phyloP scores from a whole-genome alignment of 1,284 basidiomycete genomes.

The Coniophora puteana region DNA sequence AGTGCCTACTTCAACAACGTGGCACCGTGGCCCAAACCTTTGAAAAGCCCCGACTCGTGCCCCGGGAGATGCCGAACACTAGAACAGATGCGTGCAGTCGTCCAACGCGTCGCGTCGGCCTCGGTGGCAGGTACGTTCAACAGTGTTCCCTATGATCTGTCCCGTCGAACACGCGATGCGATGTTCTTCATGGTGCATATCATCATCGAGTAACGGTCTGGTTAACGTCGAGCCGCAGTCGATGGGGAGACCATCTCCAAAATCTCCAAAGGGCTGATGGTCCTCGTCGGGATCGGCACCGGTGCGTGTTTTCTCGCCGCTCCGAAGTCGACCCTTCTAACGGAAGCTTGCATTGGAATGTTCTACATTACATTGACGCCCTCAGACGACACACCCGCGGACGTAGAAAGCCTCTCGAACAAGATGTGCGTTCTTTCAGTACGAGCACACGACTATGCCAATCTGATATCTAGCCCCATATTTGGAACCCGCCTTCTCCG shows the following conservation, averaged over 20 bases:
- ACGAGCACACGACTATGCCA: background rate
- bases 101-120: constrained; percentile 73
- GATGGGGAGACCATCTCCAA: constrained; percentile 70
- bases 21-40: too few relatives aligned
- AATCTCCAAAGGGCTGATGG: constrained; percentile 81
- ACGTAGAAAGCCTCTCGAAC: constrained; percentile 68
- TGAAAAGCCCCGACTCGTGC: too few relatives aligned
- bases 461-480: background rate
- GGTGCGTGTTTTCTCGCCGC: constrained; percentile 42
- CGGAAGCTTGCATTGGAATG: constrained; percentile 9
- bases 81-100: constrained; percentile 66
- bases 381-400: constrained; percentile 78
- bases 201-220: background rate
- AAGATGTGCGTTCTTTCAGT: constrained; percentile 57
- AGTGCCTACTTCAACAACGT: too few relatives aligned
- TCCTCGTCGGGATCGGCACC: constrained; percentile 82
- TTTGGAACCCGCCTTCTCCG: background rate
- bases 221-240: constrained; percentile 39
- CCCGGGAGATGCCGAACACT: too few relatives aligned
- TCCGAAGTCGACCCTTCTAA: constrained; percentile 5
- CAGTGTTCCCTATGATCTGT: too few relatives aligned
- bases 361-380: too few relatives aligned
- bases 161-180: too few relatives aligned
- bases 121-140: constrained; percentile 60
- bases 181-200: too few relatives aligned